Evolutionary conservation across 2,329 filamentous ascomycete genomes (phyloP).

Genomic region (Didymella glomerata): DNA sequence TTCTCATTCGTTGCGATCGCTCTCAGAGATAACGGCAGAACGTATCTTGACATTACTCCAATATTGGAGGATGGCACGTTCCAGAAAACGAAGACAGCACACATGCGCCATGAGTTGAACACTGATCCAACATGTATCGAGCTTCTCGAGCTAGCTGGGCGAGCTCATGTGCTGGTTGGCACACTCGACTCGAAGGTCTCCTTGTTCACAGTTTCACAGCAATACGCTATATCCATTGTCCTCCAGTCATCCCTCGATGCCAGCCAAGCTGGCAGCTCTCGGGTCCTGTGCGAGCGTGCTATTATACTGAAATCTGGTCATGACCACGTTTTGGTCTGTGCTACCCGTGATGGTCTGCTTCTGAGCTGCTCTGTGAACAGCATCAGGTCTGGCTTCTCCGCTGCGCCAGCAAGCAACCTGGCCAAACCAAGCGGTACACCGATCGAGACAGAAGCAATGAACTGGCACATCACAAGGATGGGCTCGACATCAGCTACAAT

Average conservation of each 20-base stretch:
- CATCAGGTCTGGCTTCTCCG: neutral
- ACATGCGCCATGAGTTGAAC: conserved; percentile 27
- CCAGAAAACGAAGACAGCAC: conserved; percentile 5
- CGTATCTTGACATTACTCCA: conserved; percentile 36
- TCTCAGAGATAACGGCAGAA: conserved; percentile 28
- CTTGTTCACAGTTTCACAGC: conserved; percentile 32
- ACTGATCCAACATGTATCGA: conserved; percentile 48
- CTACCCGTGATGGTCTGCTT: conserved; percentile 48
- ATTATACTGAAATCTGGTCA: conserved; percentile 29
- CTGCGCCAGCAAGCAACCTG: neutral
- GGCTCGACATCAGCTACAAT: conserved; percentile 42
- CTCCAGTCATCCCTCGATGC: conserved; percentile 25
- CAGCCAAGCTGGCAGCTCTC: conserved; percentile 7
- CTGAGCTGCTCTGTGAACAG: conserved; percentile 21
- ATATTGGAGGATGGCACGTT: conserved; percentile 32
- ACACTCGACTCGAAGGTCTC: conserved; percentile 37
- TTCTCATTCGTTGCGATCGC: conserved; percentile 32
- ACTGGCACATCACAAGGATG: conserved; percentile 32
- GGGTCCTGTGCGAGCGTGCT: conserved; percentile 44
- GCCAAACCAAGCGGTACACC: too few relatives aligned
- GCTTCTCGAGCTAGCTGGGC: conserved; percentile 34
- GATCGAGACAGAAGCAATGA: neutral
- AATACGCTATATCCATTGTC: conserved; percentile 13
- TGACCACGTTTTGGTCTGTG: conserved; percentile 42
- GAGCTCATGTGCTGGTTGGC: conserved; percentile 39